Conservation (phyloP, 2,329 filamentous ascomycete genomes). For the Lasiodiplodia gonubiensis region DNA sequence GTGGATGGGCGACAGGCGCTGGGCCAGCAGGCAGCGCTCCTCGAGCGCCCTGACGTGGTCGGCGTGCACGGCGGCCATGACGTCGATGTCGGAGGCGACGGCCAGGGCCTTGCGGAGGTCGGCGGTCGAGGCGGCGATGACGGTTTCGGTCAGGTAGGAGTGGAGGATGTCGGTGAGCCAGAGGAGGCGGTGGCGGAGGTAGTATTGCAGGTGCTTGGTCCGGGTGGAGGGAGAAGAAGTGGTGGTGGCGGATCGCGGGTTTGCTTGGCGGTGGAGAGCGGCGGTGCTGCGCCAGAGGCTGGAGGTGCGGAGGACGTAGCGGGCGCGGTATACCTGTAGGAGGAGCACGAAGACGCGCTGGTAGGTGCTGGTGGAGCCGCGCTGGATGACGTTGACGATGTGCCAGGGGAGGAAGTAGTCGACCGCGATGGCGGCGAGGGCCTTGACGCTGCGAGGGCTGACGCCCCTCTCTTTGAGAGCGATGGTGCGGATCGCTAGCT, state of each 20-base stretch:
- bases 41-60: conserved; percentile 67
- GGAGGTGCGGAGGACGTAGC: conserved; percentile 65
- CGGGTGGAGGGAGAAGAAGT: too few relatives aligned
- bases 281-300: conserved; percentile 33
- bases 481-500: conserved; percentile 64
- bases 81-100: conserved; percentile 74
- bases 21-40: conserved; percentile 72
- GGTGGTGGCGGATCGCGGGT: conserved; percentile 33
- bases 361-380: conserved; percentile 68
- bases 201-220: conserved; percentile 45
- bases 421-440: conserved; percentile 68
- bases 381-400: conserved; percentile 73
- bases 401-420: conserved; percentile 67
- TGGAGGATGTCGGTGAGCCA: conserved; percentile 80
- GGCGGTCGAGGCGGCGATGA: conserved; percentile 66
- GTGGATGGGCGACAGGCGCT: conserved; percentile 71
- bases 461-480: conserved; percentile 54
- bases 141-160: conserved; percentile 75
- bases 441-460: conserved; percentile 61
- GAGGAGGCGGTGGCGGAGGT: conserved; percentile 70
- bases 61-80: conserved; percentile 75
- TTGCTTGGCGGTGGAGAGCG: conserved; percentile 41
- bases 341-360: conserved; percentile 76
- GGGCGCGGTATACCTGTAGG: conserved; percentile 76
- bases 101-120: conserved; percentile 64